A percentile compares a stretch with the other conserved stretches of the same genome.
Evolutionary conservation across 257 asterid species (phyloP).

Genomic region (Voacanga thouarsii): DNA sequence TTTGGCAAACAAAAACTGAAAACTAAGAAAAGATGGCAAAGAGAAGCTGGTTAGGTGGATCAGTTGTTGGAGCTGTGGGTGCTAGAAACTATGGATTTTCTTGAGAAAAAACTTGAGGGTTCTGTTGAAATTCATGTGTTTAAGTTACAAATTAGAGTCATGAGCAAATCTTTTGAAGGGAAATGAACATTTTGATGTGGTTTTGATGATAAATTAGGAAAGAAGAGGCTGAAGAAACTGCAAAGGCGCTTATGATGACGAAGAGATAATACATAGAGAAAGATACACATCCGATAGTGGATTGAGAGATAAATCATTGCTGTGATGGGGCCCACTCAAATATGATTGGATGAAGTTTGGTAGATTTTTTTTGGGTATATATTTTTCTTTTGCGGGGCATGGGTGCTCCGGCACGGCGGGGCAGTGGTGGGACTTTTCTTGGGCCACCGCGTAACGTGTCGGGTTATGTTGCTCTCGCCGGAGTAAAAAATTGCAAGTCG

Average conservation of each 20-base stretch:
- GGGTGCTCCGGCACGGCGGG: not conserved
- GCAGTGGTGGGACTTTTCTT: not conserved
- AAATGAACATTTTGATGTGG: not conserved
- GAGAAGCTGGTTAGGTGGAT: not conserved
- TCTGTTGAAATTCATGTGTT: not conserved
- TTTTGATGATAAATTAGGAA: not conserved
- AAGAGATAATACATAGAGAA: not conserved
- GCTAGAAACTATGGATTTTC: not conserved
- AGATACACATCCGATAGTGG: not conserved
- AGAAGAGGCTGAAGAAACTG: not conserved
- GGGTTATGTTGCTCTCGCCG: no score
- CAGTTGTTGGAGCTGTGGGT: not conserved
- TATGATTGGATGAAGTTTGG: conserved; percentile 4
- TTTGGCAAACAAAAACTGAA: not conserved
- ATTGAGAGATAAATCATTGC: conserved; percentile 13
- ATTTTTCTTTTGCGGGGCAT: no score
- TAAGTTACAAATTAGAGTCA: not conserved
- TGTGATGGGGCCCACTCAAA: not conserved
- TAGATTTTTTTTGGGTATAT: not conserved
- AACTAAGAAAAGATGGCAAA: not conserved
- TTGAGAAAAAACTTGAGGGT: no score
- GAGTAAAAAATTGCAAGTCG: no score
- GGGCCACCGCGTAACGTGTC: not conserved
- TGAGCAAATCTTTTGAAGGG: not conserved
- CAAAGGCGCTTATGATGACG: not conserved